phyloP scores from a whole-genome alignment of 2,329 filamentous ascomycete genomes.

The Microthyrium microscopicum region DNA sequence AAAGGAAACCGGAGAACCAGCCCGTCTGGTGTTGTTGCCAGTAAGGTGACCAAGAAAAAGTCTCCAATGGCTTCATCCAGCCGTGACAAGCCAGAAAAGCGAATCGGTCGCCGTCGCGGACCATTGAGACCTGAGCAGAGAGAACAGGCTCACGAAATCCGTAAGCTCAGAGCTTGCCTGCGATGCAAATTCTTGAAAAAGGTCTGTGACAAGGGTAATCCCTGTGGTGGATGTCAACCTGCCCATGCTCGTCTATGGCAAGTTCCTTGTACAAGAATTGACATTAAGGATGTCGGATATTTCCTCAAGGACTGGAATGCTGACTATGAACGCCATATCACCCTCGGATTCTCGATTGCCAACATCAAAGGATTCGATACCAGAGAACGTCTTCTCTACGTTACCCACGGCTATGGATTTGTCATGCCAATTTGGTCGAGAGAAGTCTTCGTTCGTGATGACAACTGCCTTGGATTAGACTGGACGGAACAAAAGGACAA shows the following conservation, averaged over 20 bases:
- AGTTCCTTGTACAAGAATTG: conserved; percentile 91
- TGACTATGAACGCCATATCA: conserved; percentile 83
- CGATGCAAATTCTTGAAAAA: conserved; percentile 99
- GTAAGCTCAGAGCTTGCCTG: conserved; percentile 83
- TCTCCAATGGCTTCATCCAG: conserved; percentile 42
- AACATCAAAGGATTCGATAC: conserved; percentile 78
- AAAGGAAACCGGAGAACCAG: conserved; percentile 56
- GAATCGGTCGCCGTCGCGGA: conserved; percentile 76
- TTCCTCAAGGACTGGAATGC: conserved; percentile 99
- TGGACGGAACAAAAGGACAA: conserved; percentile 75
- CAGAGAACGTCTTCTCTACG: conserved; percentile 56
- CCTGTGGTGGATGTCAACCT: conserved; percentile 86
- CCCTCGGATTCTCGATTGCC: conserved; percentile 72
- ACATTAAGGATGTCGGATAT: conserved; percentile 95
- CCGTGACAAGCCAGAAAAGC: conserved; percentile 73
- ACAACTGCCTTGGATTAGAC: conserved; percentile 82
- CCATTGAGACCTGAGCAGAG: conserved; percentile 84
- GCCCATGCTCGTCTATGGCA: conserved; percentile 94
- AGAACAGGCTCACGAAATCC: conserved; percentile 91
- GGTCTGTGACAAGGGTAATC: conserved; percentile 95
- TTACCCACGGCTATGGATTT: conserved; percentile 92
- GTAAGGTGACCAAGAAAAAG: conserved; percentile 73
- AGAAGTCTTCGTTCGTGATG: conserved; percentile 81
- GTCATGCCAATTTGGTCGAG: conserved; percentile 84
- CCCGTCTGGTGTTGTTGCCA: conserved; percentile 42